These are phyloP conservation scores for Neurospora sp. DNA, from an alignment of 2,329 filamentous ascomycete genomes.

Conservation along the genomic window DNA sequence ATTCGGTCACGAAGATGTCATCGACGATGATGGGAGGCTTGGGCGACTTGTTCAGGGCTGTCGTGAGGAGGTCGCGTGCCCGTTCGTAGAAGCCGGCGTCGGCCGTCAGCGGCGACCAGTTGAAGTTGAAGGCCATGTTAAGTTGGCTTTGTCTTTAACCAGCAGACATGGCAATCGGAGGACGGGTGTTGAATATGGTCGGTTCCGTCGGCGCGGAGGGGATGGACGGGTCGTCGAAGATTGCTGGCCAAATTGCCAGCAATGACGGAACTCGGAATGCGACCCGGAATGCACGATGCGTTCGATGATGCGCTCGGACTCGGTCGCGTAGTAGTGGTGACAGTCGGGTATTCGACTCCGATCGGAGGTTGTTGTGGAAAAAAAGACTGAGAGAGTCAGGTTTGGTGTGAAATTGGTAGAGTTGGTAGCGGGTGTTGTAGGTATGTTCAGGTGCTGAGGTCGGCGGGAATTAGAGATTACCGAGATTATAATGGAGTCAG, in stretches of 20 bases:
- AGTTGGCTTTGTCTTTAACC: slow-evolving; percentile 29
- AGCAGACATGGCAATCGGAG: slow-evolving; percentile 15
- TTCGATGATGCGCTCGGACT: neutral
- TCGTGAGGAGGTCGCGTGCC: slow-evolving; percentile 87
- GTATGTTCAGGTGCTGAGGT: neutral
- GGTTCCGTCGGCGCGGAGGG: neutral
- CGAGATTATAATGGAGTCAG: neutral
- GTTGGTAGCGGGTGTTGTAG: neutral
- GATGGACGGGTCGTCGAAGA: neutral
- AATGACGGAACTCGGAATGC: neutral
- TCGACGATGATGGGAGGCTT: slow-evolving; percentile 99
- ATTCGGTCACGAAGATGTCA: slow-evolving; percentile 95
- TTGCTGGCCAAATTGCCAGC: neutral
- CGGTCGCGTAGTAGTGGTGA: neutral
- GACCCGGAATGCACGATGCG: neutral
- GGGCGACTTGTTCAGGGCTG: slow-evolving; percentile 91
- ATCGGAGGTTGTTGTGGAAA: neutral
- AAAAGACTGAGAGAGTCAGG: neutral
- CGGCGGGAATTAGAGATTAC: neutral
- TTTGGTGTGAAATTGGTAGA: neutral
- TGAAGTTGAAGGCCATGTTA: slow-evolving; percentile 99
- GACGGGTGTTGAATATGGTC: neutral
- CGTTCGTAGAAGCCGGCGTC: slow-evolving; percentile 85
- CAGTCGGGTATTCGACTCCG: neutral
- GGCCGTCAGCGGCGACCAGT: slow-evolving; percentile 98